Base-by-base conservation (phyloP, 495 filamentous ascomycete genomes). In the Podospora anserina region DNA sequence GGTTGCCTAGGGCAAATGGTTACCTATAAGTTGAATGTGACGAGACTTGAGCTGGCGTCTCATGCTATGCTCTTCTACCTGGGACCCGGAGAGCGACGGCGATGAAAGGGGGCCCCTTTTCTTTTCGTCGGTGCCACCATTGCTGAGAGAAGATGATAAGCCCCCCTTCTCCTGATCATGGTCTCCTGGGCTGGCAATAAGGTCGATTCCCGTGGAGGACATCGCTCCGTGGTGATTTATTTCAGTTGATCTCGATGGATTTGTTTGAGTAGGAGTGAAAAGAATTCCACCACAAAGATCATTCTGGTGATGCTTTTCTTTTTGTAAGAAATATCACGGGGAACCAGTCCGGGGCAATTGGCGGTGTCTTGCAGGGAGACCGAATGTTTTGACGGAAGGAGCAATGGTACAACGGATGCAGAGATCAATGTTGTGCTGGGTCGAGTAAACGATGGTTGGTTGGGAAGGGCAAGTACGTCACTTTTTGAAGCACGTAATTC, bases 11-110 rank as follows among this genome's bases (percentile, higher is more conserved):
- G 54, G 20, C 18, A 23, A 9, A 27, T 67, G 75, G 61, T 74
- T 79, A 69, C 82, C 83, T 63, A 85, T 85, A 54, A 85, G 71
- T 72, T 85, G 83, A 64, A 84, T 84, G 72, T 85, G 83, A 27
- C 83, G 79, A 18, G 80, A 73, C 67, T 83, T 83, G 44, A 85
- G 78, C 28, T 64, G 77, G 20, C 83, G 80, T 65, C 84, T 49
- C 39, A 49, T 49, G 15, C 7, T 49, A 13, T 49, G 9, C 7
- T 49, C 39, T 13, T 49, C 39, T 49, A 13, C 39, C 9, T 49
- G 39, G 2, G 39, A 49, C 6, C 39, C 39, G 5, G 39, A 49
- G 7, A 49, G 7, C 15, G 39, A 49, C 39, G 39, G 39, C 39
- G 13, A 49, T 13, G 39, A 49, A 16, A 13, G 15, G 39, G 39